Conservation (phyloP, 441 rosid species). For the Populus hybrid region DNA sequence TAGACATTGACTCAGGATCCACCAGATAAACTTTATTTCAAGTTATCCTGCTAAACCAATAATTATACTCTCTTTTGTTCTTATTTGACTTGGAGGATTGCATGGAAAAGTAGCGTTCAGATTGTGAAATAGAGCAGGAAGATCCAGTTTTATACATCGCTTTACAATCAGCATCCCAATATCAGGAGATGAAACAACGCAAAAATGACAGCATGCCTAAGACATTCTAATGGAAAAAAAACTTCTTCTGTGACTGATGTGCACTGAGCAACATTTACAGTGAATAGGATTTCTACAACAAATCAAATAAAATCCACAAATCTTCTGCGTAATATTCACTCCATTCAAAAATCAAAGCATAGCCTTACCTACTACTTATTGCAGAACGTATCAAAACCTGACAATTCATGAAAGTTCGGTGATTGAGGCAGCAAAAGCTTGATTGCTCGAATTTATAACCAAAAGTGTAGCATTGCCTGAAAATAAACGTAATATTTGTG, state of each 20-base stretch:
- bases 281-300: background rate
- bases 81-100: no score
- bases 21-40: no score
- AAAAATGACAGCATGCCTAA: background rate
- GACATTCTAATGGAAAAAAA: background rate
- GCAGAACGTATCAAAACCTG: background rate
- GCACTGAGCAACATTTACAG: background rate
- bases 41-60: no score
- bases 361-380: background rate
- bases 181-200: background rate
- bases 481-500: conserved; percentile 12
- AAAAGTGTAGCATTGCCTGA: conserved; percentile 85
- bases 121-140: background rate
- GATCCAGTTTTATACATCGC: background rate
- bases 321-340: background rate
- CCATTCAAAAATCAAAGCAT: background rate
- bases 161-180: background rate
- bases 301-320: conserved; percentile 3
- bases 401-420: background rate
- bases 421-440: background rate
- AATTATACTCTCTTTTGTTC: no score
- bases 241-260: background rate
- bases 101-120: background rate
- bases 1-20: no score
- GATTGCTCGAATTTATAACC: conserved; percentile 41